Conservation (phyloP, 192 early-diverging fungal genomes). For the Podila clonocystis region DNA sequence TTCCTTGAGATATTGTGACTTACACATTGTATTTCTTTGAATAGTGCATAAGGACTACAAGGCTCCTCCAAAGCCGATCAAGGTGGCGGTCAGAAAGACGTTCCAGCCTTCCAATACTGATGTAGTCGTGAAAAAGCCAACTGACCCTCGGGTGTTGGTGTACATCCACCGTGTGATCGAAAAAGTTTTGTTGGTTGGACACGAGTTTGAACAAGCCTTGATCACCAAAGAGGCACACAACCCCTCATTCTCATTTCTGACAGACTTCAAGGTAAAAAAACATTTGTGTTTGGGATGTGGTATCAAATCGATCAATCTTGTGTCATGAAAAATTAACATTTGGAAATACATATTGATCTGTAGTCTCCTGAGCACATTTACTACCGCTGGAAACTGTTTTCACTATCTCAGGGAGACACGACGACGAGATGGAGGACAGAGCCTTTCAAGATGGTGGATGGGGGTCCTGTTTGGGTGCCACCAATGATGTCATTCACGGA, state of each 20-base stretch:
- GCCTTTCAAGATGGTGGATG: conserved; percentile 90
- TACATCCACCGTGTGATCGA: conserved; percentile 90
- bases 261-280: conserved; percentile 70
- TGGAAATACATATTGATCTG: neutral
- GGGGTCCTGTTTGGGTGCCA: conserved; percentile 87
- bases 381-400: conserved; percentile 94
- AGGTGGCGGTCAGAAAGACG: conserved; percentile 36
- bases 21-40: neutral
- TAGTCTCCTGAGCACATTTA: conserved; percentile 83
- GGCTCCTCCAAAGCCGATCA: conserved; percentile 19
- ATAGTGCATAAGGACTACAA: conserved; percentile 43
- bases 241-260: conserved; percentile 76
- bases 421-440: conserved; percentile 75
- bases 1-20: neutral
- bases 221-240: conserved; percentile 65
- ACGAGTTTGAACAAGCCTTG: conserved; percentile 67
- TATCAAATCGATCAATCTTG: neutral
- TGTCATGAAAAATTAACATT: no score
- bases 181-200: conserved; percentile 78
- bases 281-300: neutral
- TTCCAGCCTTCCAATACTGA: conserved; percentile 62
- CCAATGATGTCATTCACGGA: conserved; percentile 78
- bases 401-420: conserved; percentile 86
- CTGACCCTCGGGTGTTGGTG: conserved; percentile 58
- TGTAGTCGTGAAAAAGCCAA: conserved; percentile 72